Evolutionary conservation across 73 alveolate species (phyloP), one percentile per base, ranked within the genome.

Genomic region (Strombidium stylifer): DNA sequence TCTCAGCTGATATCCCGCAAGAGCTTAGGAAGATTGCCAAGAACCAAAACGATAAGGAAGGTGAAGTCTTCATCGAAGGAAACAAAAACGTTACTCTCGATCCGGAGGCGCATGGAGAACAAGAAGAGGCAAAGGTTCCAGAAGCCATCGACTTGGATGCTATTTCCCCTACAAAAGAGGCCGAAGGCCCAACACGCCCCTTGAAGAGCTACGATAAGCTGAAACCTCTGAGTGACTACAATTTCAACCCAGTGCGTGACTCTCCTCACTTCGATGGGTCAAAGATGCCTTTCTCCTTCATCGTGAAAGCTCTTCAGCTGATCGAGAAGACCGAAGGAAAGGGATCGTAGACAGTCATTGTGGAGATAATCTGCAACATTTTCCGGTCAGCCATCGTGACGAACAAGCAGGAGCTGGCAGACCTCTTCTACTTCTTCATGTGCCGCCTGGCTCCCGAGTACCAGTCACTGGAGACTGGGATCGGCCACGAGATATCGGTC

Each of bases 361-460:
- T 87, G 61, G 98, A 87, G 55, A 58, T 76, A 34, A 58, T 91
- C 20, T 56, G 93, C 18, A 91, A 91, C 50, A 75, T 91, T 25
- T 91, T 91, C 71, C 28, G 93, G 25, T 65, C 89, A 20, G 79
- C 91, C 19, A 87, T 87, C 12, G 60, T 81, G 32, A 73, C 80
- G 51, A 68, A 70, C 51, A 86, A 93, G 19, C 47, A 47, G 2
- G 95, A 91, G 72, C 65, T 85, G 26, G 82, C 87, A 25, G 71
- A 54, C 47, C 61, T 90, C 19, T 95, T 88, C 52, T 91, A 93
- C 62, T 93, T 95, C 86, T 84, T 96, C 79, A 80, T 90, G 54
- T 79, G 91, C 8, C 91, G 86, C 82, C 90, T 95, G 21, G 98
- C 95, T 4, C 98, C 99, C 6, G 98, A 93, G 49, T 95, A 95